Percentiles rank a stretch among this genome's conserved stretches.
Conservation (phyloP, 805 yeast genomes). For the Yamadazyma paraphyllophila region DNA sequence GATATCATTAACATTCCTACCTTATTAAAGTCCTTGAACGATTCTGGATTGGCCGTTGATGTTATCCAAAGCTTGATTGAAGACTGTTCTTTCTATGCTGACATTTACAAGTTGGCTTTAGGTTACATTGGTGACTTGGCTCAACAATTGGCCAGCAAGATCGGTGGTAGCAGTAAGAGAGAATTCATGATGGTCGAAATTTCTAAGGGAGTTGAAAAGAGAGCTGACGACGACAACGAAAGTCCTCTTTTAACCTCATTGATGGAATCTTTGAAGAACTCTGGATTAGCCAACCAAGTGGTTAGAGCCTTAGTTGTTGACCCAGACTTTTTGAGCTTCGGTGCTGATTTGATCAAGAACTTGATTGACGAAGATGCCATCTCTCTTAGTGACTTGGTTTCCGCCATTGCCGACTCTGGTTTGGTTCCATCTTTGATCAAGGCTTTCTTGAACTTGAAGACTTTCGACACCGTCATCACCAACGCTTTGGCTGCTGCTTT, state of each 20-base stretch:
- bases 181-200: conserved; percentile 12
- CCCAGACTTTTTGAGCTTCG: conserved; percentile 34
- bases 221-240: conserved; percentile 2
- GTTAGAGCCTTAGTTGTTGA: conserved; percentile 37
- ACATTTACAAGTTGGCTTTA: conserved; percentile 37
- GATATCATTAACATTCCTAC: conserved; percentile 34
- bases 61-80: conserved; percentile 35
- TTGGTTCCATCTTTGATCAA: conserved; percentile 35
- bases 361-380: conserved; percentile 31
- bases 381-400: conserved; percentile 24
- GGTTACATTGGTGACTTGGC: conserved; percentile 30
- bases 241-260: conserved; percentile 28
- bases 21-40: conserved; percentile 38
- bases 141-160: conserved; percentile 20
- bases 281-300: conserved; percentile 41
- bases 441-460: conserved; percentile 36
- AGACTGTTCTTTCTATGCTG: conserved; percentile 39
- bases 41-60: conserved; percentile 40
- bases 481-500: conserved; percentile 44
- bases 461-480: conserved; percentile 39
- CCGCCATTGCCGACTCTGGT: conserved; percentile 35
- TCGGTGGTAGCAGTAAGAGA: conserved; percentile 26
- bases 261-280: conserved; percentile 42
- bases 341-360: conserved; percentile 34
- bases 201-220: not conserved